These are phyloP conservation scores for Protomyces arabidopsidicola DNA, from an alignment of 1,139 yeast species.

Conservation along the genomic window DNA sequence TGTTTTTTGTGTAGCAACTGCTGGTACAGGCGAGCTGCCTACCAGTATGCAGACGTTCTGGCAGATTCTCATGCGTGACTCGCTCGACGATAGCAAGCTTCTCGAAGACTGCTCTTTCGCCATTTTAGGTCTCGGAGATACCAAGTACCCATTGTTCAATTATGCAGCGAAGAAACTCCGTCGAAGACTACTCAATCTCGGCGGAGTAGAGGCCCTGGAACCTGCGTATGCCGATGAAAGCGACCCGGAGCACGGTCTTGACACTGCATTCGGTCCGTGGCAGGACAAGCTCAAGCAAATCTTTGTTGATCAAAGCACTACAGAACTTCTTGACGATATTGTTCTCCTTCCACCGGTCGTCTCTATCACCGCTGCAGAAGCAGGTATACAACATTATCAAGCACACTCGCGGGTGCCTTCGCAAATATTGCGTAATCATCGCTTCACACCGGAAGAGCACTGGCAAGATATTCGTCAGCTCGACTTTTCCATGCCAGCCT, in stretches of 20 bases:
- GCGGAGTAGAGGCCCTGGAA: conserved; percentile 65
- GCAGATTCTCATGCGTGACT: conserved; percentile 63
- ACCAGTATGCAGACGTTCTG: conserved; percentile 66
- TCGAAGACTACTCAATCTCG: conserved; percentile 69
- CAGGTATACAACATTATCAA: background rate
- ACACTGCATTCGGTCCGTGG: conserved; percentile 47
- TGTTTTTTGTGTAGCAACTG: conserved; percentile 75
- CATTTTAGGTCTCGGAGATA: conserved; percentile 90
- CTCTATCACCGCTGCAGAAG: conserved; percentile 1
- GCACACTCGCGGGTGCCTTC: background rate
- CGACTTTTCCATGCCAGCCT: background rate
- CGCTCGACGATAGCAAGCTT: conserved; percentile 53
- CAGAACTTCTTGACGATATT: conserved; percentile 42
- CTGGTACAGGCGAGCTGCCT: conserved; percentile 95
- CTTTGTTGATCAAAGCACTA: conserved; percentile 31
- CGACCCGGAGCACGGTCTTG: conserved; percentile 57
- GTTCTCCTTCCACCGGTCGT: conserved; percentile 47
- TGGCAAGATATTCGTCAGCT: conserved; percentile 75
- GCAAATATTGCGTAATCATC: conserved; percentile 45
- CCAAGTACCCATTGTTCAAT: conserved; percentile 75
- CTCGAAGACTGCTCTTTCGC: conserved; percentile 61
- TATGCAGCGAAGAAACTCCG: conserved; percentile 81
- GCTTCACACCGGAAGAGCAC: conserved; percentile 67
- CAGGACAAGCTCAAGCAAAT: conserved; percentile 34
- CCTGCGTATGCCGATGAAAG: conserved; percentile 90